phyloP scores from a whole-genome alignment of 148 eudicot genomes.

The Suaeda aralocaspica region DNA sequence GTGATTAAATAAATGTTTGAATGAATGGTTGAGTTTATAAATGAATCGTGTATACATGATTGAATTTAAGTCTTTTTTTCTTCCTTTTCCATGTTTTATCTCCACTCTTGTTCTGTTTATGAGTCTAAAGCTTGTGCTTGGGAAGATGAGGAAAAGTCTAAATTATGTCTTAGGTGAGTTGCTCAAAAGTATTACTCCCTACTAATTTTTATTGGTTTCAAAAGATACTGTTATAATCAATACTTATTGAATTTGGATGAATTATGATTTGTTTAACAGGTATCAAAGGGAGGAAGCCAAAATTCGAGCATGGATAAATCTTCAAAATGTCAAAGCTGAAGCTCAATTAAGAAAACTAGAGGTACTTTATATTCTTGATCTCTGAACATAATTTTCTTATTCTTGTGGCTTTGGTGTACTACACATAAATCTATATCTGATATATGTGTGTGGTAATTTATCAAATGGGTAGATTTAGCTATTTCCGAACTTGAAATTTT shows the following conservation, averaged over 20 bases:
- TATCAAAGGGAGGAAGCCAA: conserved; percentile 90
- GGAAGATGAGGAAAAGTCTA: conserved; percentile 80
- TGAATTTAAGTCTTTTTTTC: too few relatives aligned
- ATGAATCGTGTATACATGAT: too few relatives aligned
- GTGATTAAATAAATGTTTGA: too few relatives aligned
- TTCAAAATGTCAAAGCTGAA: conserved; percentile 92
- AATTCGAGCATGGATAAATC: conserved; percentile 92
- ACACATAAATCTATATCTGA: too few relatives aligned
- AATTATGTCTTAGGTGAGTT: conserved; percentile 64
- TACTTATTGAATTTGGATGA: not conserved
- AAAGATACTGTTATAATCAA: not conserved
- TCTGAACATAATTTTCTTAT: too few relatives aligned
- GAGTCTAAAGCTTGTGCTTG: conserved; percentile 55
- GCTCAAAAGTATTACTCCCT: too few relatives aligned
- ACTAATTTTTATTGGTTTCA: not conserved
- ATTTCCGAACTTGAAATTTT: too few relatives aligned
- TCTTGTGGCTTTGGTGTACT: too few relatives aligned
- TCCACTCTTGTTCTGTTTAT: conserved; percentile 55
- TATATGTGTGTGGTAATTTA: too few relatives aligned
- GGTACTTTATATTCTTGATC: conserved; percentile 42
- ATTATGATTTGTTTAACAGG: conserved; percentile 48
- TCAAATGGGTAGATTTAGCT: too few relatives aligned
- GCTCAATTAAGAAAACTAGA: conserved; percentile 90
- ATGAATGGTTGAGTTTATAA: too few relatives aligned
- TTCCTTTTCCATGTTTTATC: too few relatives aligned